Evolutionary conservation across 345 rosid genomes (phyloP), one percentile per base, ranked within the genome.

Genomic region (Eucalyptus grandis): DNA sequence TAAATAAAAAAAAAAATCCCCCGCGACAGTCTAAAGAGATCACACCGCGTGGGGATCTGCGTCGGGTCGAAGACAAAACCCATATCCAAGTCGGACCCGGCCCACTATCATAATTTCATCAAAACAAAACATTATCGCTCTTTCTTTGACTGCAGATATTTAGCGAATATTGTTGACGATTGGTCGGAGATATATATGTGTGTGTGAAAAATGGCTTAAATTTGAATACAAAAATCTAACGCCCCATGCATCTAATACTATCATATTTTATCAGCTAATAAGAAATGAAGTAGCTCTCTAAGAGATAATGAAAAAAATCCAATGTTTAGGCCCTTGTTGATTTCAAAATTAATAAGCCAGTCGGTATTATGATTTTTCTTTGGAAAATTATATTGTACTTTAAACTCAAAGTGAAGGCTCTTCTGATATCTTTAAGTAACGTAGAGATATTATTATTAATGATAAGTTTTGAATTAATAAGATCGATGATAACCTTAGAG

Each of bases 371-470:
- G 44, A 69, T 34, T 69, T 34, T 34, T 10, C 37, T 69, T 31
- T 8, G 22, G 4, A 69, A 69, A 10, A 37, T 69, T 34, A 34
- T 9, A 6, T 69, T 17, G 43, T 69, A 16, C 24, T 34, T 69
- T 69, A 19, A 69, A 34, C 7, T 69, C 24, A 9, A 34, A 69
- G 24, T 9, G 81, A 17, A 6, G 34, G 24, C 44, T 34, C 22
- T 69, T 69, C 1, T 3, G 4, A 34, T 5, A 17, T 69, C 43
- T 67, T 34, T 9, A 34, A 9, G 13, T 69, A 17, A 69, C 21
- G 1, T 5, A 34, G 24, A 16, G 26, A 26, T 9, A 69, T 0
- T 1, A 17, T 34, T 34, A 9, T 34, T 21, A 17, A 69, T 9
- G 26, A 69, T 17, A 34, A 9, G 26, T 69, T 9, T 1, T 69